phyloP scores from a whole-genome alignment of 2,329 filamentous ascomycete genomes.

The Colletotrichum musicola region DNA sequence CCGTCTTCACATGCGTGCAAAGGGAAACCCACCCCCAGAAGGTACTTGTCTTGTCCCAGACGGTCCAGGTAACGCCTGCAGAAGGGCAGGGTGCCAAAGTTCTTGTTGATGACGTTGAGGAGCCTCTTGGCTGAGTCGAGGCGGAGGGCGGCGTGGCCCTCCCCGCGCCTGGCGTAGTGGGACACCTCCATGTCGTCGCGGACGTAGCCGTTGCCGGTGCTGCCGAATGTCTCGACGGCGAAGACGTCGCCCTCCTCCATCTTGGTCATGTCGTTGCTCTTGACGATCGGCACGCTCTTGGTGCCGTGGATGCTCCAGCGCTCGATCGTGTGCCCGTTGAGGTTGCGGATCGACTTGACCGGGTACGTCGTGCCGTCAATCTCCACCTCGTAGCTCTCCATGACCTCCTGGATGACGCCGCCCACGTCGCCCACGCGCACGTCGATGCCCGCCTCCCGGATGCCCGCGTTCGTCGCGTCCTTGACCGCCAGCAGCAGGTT shows the following conservation, averaged over 20 bases:
- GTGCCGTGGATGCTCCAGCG: conserved; percentile 83
- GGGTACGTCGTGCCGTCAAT: conserved; percentile 76
- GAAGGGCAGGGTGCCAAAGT: conserved; percentile 93
- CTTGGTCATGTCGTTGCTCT: conserved; percentile 80
- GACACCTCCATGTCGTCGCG: conserved; percentile 86
- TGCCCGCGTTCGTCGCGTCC: conserved; percentile 82
- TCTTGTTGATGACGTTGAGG: conserved; percentile 92
- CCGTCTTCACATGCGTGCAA: conserved; percentile 42
- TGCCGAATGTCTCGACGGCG: conserved; percentile 86
- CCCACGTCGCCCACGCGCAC: conserved; percentile 81
- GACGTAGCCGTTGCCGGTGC: conserved; percentile 82
- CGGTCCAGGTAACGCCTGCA: conserved; percentile 92
- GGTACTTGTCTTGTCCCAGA: conserved; percentile 94
- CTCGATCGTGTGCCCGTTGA: conserved; percentile 82
- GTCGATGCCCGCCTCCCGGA: conserved; percentile 84
- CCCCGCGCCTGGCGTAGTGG: conserved; percentile 83
- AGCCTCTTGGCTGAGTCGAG: conserved; percentile 87
- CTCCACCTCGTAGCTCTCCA: conserved; percentile 83
- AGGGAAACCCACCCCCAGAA: conserved; percentile 78
- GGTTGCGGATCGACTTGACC: conserved; percentile 78
- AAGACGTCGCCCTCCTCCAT: conserved; percentile 90
- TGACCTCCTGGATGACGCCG: conserved; percentile 78
- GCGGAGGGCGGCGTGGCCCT: conserved; percentile 82
- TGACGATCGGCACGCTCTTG: conserved; percentile 85
- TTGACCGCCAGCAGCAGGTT: conserved; percentile 81